phyloP scores from a whole-genome alignment of 2,329 filamentous ascomycete species.

The Tolypocladium sp. region DNA sequence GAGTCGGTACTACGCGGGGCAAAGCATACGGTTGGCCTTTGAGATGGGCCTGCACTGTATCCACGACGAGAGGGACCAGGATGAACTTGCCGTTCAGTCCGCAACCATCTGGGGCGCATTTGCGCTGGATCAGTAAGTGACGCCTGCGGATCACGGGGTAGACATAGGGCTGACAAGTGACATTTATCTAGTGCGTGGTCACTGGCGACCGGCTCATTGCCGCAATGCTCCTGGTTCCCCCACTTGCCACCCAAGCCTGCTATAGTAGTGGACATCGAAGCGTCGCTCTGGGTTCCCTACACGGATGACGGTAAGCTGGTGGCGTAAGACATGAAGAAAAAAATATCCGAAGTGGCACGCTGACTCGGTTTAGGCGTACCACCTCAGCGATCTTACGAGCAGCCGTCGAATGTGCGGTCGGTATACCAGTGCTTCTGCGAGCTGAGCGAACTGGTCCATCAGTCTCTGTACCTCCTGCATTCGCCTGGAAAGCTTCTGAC shows the following conservation, averaged over 20 bases:
- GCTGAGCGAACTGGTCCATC: conserved; percentile 64
- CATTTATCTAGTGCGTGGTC: conserved; percentile 47
- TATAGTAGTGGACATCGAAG: conserved; percentile 51
- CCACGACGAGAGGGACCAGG: conserved; percentile 37
- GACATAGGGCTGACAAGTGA: conserved; percentile 11
- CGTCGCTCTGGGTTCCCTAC: conserved; percentile 49
- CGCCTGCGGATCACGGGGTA: background rate
- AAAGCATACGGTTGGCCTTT: conserved; percentile 62
- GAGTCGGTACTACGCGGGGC: conserved; percentile 63
- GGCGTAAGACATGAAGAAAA: too few species aligned
- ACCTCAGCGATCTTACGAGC: conserved; percentile 46
- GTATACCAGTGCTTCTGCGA: conserved; percentile 62
- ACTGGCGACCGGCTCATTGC: conserved; percentile 51
- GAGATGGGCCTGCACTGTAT: conserved; percentile 61
- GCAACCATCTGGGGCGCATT: conserved; percentile 56
- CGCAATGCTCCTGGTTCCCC: conserved; percentile 48
- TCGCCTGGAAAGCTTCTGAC: conserved; percentile 58
- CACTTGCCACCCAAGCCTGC: conserved; percentile 49
- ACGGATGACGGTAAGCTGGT: conserved; percentile 46
- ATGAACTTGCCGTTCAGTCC: conserved; percentile 47
- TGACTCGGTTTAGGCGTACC: conserved; percentile 32
- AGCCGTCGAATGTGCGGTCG: conserved; percentile 58
- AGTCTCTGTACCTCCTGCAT: conserved; percentile 63
- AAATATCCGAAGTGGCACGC: background rate
- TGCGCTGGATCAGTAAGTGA: conserved; percentile 51